These are phyloP conservation scores for Boechera retrofracta DNA, from an alignment of 345 rosid species.

Conservation along the genomic window DNA sequence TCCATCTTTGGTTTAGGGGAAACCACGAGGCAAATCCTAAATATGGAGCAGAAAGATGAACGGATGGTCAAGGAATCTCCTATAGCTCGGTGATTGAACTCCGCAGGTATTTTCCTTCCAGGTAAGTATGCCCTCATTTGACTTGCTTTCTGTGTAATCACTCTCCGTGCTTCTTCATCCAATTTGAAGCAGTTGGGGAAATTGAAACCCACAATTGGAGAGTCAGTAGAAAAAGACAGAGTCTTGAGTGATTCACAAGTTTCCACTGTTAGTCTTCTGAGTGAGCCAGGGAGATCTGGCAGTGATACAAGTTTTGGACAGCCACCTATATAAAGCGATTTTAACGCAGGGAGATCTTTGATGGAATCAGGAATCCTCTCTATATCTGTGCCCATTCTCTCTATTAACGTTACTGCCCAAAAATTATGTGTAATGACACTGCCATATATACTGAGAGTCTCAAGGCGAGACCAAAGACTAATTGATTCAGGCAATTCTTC, in stretches of 20 bases:
- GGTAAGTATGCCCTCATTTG: neutral
- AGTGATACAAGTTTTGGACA: conserved; percentile 29
- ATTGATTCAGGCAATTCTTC: neutral
- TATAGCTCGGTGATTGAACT: conserved; percentile 2
- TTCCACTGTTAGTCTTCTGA: fast-evolving
- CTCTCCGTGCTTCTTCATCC: conserved; percentile 2
- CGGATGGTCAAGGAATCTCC: conserved; percentile 21
- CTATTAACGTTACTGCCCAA: neutral
- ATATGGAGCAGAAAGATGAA: neutral
- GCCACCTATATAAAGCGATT: too few species aligned
- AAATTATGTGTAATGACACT: neutral
- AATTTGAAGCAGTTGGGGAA: conserved; percentile 14
- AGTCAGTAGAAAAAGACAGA: neutral
- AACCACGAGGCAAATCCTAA: neutral
- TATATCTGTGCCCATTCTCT: neutral
- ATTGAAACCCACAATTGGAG: fast-evolving
- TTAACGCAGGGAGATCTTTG: conserved; percentile 4
- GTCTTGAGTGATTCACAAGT: conserved; percentile 24
- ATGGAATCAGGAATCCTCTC: neutral
- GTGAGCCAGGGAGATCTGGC: conserved; percentile 26
- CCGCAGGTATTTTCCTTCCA: neutral
- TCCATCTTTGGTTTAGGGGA: neutral
- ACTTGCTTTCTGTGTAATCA: neutral
- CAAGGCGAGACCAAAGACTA: neutral
- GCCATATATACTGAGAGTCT: neutral